Percentiles rank a stretch among this genome's conserved stretches.
Evolutionary conservation across 148 eudicot genomes (phyloP).

Genomic region (Amaranthus cruentus): DNA sequence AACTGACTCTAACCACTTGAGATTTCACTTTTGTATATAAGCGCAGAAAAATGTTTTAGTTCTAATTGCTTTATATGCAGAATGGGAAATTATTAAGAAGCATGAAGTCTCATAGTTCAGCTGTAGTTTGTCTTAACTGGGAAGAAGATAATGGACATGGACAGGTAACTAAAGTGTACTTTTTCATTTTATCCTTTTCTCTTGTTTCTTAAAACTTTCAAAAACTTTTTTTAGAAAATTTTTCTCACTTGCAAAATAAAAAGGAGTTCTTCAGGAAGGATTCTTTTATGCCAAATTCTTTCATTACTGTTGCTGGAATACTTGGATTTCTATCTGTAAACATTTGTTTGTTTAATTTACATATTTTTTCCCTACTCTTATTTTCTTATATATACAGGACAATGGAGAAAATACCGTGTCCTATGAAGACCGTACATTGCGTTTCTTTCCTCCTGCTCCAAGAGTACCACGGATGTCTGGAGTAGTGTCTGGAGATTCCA

Average conservation of each 20-base stretch:
- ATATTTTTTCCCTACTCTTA: background rate
- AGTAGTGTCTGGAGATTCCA: constrained; percentile 76
- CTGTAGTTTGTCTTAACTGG: constrained; percentile 90
- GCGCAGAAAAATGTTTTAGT: background rate
- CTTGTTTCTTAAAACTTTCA: background rate
- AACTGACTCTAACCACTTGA: background rate
- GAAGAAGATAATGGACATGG: constrained; percentile 56
- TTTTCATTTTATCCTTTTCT: constrained; percentile 3
- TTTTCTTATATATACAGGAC: constrained; percentile 34
- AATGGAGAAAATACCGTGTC: constrained; percentile 27
- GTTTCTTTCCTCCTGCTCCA: constrained; percentile 94
- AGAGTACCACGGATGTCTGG: constrained; percentile 78
- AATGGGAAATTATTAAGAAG: constrained; percentile 82
- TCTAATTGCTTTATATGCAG: constrained; percentile 33
- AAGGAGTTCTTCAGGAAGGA: background rate
- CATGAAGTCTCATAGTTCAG: constrained; percentile 63
- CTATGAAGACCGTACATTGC: constrained; percentile 93
- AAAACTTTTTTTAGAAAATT: background rate
- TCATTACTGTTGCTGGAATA: background rate
- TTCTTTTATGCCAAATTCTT: background rate
- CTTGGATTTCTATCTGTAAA: background rate
- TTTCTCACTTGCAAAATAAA: background rate
- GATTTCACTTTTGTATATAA: background rate
- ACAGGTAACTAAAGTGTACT: constrained; percentile 37
- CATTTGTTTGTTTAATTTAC: background rate